Evolutionary conservation across 2,329 filamentous ascomycete genomes (phyloP), one percentile per base, ranked within the genome.

Genomic region (Neonectria magnoliae): DNA sequence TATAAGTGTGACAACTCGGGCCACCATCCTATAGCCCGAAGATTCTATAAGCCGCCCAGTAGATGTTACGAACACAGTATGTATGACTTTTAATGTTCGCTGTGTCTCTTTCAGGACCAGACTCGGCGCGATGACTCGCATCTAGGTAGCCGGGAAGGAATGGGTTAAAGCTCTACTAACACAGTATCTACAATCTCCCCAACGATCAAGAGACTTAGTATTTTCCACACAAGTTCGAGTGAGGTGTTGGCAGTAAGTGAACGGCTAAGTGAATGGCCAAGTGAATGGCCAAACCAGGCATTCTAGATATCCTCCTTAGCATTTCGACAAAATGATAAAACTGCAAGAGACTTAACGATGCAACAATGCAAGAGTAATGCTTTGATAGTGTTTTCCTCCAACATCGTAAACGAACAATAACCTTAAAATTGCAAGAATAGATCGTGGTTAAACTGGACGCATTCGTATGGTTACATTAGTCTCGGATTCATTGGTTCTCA

Each of bases 131-230:
- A 36, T 25, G 16, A 44, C 29, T 54, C 27, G 6, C 36, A 25
- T 5, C 25, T 5, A 41, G 3, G 16, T 62, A 48, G 16, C 54
- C 31, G 45, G 25, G 29, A n/a, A 62, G 53, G 16, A 61, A 57
- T 36, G 41, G 53, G 22, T 61, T 54, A 25, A 8, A 58, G 47
- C 14, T 55, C 54, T 57, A 4, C 6, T 25, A 25, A 5, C 6
- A 6, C 53, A 36, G 14, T 18, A 29, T 10, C 62, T 52, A 14
- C 57, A 47, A 41, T 60, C 47, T 45, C 25, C 61, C 52, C 57
- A 61, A 38, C 57, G 47, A 4, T 54, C 62, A 25, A 25, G 25
- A 25, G 25, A 38, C 51, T 60, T 57, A 16, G 36, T 36, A 3
- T 57, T 27, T 1, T 38, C 51, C 6, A 64, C 47, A 38, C 60